Evolutionary conservation across 768 basidiomycete genomes (phyloP).

Genomic region (Trametes villosa): DNA sequence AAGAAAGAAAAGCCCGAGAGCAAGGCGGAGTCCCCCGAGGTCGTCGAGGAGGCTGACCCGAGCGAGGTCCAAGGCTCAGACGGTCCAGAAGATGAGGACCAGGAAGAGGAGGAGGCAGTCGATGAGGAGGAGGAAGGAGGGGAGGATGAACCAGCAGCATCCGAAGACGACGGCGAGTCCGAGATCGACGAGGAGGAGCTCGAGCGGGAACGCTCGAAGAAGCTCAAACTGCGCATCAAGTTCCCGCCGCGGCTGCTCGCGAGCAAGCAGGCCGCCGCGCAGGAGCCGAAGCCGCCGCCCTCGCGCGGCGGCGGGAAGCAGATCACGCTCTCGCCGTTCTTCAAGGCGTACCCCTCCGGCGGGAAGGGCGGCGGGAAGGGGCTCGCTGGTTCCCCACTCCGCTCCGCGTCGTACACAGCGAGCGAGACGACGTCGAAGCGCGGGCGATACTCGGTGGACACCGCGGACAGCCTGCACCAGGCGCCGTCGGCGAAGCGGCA

Average conservation of each 20-base stretch:
- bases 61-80: conserved; percentile 2
- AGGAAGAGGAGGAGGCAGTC: conserved; percentile 14
- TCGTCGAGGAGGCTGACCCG: conserved; percentile 8
- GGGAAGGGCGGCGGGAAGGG: conserved; percentile 13
- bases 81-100: conserved; percentile 11
- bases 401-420: conserved; percentile 15
- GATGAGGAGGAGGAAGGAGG: conserved; percentile 9
- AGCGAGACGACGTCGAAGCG: conserved; percentile 12
- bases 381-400: conserved; percentile 11
- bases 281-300: conserved; percentile 6
- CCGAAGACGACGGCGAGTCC: conserved; percentile 32
- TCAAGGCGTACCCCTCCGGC: conserved; percentile 4
- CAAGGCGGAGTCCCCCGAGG: neutral
- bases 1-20: conserved; percentile 19
- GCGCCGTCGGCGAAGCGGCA: conserved; percentile 14
- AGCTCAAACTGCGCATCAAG: conserved; percentile 44
- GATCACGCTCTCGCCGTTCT: conserved; percentile 25
- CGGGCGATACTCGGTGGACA: conserved; percentile 15
- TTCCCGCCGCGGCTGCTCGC: conserved; percentile 34
- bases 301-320: conserved; percentile 23
- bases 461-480: conserved; percentile 14
- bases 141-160: conserved; percentile 16
- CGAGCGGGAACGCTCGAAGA: conserved; percentile 39
- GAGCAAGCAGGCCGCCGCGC: neutral
- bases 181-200: conserved; percentile 39